These are phyloP conservation scores for Onygena corvina DNA, from an alignment of 2,329 filamentous ascomycete species.

Conservation along the genomic window DNA sequence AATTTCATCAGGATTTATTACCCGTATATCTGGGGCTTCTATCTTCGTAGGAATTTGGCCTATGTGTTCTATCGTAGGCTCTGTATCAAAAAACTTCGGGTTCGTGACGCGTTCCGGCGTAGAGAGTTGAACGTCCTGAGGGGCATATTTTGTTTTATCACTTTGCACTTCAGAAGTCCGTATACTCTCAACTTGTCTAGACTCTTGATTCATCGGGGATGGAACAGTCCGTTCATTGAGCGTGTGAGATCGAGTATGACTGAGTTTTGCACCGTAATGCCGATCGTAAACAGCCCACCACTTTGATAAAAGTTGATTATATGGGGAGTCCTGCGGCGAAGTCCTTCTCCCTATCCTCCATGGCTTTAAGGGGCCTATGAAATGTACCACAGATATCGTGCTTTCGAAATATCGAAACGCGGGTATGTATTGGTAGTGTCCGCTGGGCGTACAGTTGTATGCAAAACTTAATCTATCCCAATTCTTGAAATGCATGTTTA, in stretches of 20 bases:
- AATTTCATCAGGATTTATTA: neutral
- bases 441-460: constrained; percentile 95
- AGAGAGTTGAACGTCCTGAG: no score
- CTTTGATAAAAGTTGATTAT: constrained; percentile 68
- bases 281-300: constrained; percentile 95
- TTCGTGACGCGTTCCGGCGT: no score
- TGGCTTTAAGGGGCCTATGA: constrained; percentile 83
- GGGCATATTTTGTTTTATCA: no score
- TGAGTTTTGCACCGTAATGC: constrained; percentile 50
- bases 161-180: no score
- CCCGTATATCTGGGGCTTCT: neutral
- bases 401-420: constrained; percentile 89
- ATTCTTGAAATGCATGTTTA: constrained; percentile 85
- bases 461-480: constrained; percentile 86
- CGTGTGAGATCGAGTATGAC: neutral
- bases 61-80: no score
- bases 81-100: no score
- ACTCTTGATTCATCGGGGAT: neutral
- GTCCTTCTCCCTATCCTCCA: constrained; percentile 53
- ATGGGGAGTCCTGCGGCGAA: constrained; percentile 35
- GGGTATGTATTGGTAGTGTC: constrained; percentile 93
- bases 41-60: no score
- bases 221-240: neutral
- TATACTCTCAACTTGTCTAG: neutral
- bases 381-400: constrained; percentile 82